Evolutionary conservation across 208 protist species (phyloP), one percentile per base, ranked within the genome.

Genomic region (Leishmania major): DNA sequence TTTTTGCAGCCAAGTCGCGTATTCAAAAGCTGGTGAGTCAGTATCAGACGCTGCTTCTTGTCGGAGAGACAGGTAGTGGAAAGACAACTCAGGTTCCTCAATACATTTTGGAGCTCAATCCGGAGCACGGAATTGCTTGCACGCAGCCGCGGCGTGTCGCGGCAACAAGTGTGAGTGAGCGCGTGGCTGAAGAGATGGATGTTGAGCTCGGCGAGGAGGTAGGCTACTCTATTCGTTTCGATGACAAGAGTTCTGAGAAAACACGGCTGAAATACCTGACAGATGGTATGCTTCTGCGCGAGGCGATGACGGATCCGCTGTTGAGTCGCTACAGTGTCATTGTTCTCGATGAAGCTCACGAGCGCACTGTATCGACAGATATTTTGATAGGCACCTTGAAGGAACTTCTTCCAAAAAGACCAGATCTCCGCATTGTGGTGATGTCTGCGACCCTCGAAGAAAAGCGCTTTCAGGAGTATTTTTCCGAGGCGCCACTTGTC

Each of bases 261-360:
- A 99, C 99, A 13, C 87, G 90, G 0, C 93, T 99, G 11, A 99
- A 99, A 80, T 99, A 99, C 84, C 92, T 99, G 84, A 99, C 99
- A 2, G 99, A 99, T 92, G 99, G 99, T 96, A 99, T 99, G 95
- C 84, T 99, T 15, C 89, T 99, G 22, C 94, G 99, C 69, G 99
- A 99, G 83, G 98, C 95, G 59, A 95, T 99, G 83, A 79, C 92
- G 31, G 99, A 99, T 85, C 90, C 96, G 19, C 66, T 96, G 15
- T 79, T 99, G 25, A 86, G 62, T 35, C 78, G 91, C 11, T 99
- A 99, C 90, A 95, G 92, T 73, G 93, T 99, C 17, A 98, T 99
- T 78, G 99, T 99, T 75, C 90, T 99, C 0, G 99, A 99, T 92
- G 99, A 99, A 90, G 99, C 99, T 0, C 99, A 99, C 87, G 99